Evolutionary conservation across 331 rosid species (phyloP).

Genomic region (Cydonia oblonga): DNA sequence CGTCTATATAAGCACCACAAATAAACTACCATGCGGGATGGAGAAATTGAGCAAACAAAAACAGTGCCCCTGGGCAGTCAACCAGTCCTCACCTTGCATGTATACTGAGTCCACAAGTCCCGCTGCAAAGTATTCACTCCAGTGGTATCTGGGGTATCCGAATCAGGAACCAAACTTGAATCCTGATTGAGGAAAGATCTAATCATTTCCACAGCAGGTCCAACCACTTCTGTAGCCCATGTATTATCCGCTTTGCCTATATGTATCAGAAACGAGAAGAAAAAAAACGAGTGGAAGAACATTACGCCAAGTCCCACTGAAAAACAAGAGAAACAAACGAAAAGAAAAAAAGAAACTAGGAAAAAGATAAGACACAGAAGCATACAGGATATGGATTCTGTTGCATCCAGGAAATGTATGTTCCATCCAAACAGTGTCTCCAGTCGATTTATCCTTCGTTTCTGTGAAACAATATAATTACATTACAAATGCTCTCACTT

Average conservation of each 20-base stretch:
- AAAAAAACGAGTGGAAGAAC: neutral
- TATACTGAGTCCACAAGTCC: slow-evolving; percentile 83
- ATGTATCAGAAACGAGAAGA: neutral
- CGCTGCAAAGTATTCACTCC: slow-evolving; percentile 37
- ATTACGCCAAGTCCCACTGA: neutral
- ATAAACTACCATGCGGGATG: neutral
- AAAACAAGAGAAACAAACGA: neutral
- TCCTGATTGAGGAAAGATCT: slow-evolving; percentile 39
- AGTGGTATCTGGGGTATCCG: slow-evolving; percentile 12
- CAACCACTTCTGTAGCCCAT: slow-evolving; percentile 58
- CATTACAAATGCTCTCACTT: neutral
- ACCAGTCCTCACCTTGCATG: slow-evolving; percentile 56
- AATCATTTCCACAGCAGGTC: slow-evolving; percentile 40
- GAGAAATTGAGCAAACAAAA: neutral
- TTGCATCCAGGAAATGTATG: slow-evolving; percentile 58
- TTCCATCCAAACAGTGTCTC: slow-evolving; percentile 65
- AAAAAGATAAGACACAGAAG: neutral
- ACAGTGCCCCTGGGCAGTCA: neutral
- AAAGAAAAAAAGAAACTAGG: neutral
- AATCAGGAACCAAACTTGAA: slow-evolving; percentile 15
- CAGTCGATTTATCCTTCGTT: slow-evolving; percentile 60
- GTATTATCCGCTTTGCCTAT: slow-evolving; percentile 53
- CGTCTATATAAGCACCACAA: too few species aligned
- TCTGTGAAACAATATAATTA: slow-evolving; percentile 33
- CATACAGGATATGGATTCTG: slow-evolving; percentile 59